Base-by-base conservation (phyloP, 2,329 filamentous ascomycete genomes). In the Diaporthe batatas region DNA sequence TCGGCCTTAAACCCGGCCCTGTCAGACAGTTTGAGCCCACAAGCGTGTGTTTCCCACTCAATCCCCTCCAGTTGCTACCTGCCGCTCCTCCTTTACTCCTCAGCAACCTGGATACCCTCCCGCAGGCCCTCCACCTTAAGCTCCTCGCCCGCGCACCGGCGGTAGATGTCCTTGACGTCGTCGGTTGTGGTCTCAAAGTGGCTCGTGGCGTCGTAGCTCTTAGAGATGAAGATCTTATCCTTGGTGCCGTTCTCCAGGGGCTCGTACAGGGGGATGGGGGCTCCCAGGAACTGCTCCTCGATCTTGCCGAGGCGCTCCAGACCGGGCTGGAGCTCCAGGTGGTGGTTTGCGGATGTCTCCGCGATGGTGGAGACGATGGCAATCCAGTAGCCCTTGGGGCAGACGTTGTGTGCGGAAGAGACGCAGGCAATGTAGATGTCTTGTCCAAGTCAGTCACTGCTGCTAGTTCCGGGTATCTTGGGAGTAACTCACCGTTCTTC, bases 311-410 rank as follows among this genome's bases (percentile, higher is more conserved):
- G 91, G 77, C 96, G 92, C 80, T 98, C 95, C 77, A 98, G 91
- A 80, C 96, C 96, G 39, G 95, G 91, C 84, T 96, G 91, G 55
- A 99, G 91, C 87, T 99, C 96, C 72, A 98, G 88, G 84, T 99
- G 96, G 85, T 98, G 95, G 89, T 99, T 98, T 76, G 94, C 92
- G 75, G 91, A 86, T 57, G 91, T 92, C 88, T 99, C 97, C 76
- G 96, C 94, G 80, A 99, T 98, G 74, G 96, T 99, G 62, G 95
- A 98, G 76, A 99, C 96, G 75, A 98, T 99, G 79, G 96, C 96
- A 78, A 99, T 94, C 88, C 97, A 99, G 90, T 98, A 98, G 75
- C 96, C 96, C 90, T 98, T 97, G 79, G 97, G 96, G 87, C 96
- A 98, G 78, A 99, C 97, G 79, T 97, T 98, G 87, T 99, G 97